Evolutionary conservation across 106 monocot genomes (phyloP).

Genomic region (Dioscorea dumetorum): DNA sequence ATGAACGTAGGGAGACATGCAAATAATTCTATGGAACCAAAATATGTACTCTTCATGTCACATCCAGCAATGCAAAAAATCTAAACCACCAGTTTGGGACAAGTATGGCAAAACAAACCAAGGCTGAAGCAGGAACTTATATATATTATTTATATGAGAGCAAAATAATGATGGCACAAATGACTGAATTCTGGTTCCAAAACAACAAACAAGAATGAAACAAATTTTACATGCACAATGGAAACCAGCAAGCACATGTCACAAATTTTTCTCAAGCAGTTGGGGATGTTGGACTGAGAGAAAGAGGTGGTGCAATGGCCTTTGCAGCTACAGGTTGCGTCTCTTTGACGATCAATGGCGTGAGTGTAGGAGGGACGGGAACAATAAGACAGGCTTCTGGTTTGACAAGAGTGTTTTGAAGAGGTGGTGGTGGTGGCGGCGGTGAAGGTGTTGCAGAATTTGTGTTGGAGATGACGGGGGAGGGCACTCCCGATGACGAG

Average conservation of each 20-base stretch:
- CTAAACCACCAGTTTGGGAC: not conserved
- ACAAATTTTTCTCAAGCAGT: not conserved
- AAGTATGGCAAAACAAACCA: too few species aligned
- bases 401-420: slow-evolving; percentile 15
- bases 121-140: not conserved
- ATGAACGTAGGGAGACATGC: too few species aligned
- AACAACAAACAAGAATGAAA: slow-evolving; percentile 10
- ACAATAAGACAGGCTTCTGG: slow-evolving; percentile 44
- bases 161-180: slow-evolving; percentile 6
- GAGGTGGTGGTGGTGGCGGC: slow-evolving; percentile 12
- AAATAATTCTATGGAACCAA: not conserved
- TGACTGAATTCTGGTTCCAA: slow-evolving; percentile 4
- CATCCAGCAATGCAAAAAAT: not conserved
- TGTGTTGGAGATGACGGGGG: slow-evolving; percentile 3
- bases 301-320: not conserved
- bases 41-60: not conserved
- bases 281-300: not conserved
- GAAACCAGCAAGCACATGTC: not conserved
- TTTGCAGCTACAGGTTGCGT: not conserved
- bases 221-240: slow-evolving; percentile 4
- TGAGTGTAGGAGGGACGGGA: slow-evolving; percentile 23
- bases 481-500: not conserved
- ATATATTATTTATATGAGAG: not conserved
- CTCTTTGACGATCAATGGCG: not conserved
- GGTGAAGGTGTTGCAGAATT: slow-evolving; percentile 1